Evolutionary conservation across 257 asterid species (phyloP), one percentile per base, ranked within the genome.

Genomic region (Echites panduratus): DNA sequence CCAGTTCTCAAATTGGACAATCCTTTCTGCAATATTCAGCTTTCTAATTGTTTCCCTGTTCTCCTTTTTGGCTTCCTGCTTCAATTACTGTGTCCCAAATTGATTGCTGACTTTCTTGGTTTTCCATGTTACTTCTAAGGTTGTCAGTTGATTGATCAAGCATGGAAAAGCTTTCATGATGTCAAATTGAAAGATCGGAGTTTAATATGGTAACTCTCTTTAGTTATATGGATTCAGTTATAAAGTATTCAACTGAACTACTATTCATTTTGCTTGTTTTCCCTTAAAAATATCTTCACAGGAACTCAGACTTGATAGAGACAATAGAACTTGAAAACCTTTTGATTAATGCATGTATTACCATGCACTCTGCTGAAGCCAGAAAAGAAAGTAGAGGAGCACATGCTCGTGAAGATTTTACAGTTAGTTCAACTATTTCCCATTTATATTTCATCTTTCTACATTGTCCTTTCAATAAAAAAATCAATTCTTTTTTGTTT

Each of bases 311-410:
- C 83, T 84, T 95, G 87, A 86, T 90, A 65, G 99, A 94, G 90
- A 92, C 93, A 47, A 79, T 95, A 61, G 99, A 95, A 87, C 83
- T 95, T 35, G 99, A 95, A 85, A 95, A 95, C 76, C 97, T 95
- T 75, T 80, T 95, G 79, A 95, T 95, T 48, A 92, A 95, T 73
- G 99, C 99, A 64, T 90, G 97, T 73, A 82, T 95, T 79, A 95
- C 99, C 64, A 95, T 95, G 99, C 97, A 92, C 81, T 95, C 98
- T 64, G 99, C 99, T 61, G 99, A 92, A 85, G 99, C 98, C 20
- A 89, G 98, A 85, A 92, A 92, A 80, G 99, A 95, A 83, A 95
- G 99, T 79, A 84, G 99, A 85, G 99, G 99, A 82, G 98, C 99
- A 75, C 99, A 94, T 81, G 99, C 99, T 9, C 96, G 99, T 69